Percentiles rank a stretch among this genome's conserved stretches.
phyloP scores from a whole-genome alignment of 108 stramenopile species.

The Pseudonitzschia pungens region DNA sequence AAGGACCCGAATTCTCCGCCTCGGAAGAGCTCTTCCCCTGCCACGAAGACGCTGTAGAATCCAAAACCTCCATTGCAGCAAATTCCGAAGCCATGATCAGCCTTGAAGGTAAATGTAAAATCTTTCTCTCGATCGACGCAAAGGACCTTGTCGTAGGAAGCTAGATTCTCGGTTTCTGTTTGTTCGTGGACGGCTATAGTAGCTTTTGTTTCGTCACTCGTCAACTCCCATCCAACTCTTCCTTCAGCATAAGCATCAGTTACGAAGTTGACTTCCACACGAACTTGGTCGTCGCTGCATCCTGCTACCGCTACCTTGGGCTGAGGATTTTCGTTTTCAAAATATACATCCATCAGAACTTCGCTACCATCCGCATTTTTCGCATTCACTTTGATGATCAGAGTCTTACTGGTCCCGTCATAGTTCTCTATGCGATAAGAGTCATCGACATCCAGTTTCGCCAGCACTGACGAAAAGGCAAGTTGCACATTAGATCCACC shows the following conservation, averaged over 20 bases:
- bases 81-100: not conserved
- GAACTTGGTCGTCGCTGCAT: not conserved
- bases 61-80: conserved; percentile 9
- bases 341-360: conserved; percentile 3
- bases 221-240: not conserved
- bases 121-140: not conserved
- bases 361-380: not conserved
- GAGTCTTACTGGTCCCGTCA: conserved; percentile 6
- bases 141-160: not conserved
- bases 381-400: not conserved
- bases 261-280: not conserved
- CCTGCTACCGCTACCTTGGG: not conserved
- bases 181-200: not conserved
- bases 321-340: not conserved
- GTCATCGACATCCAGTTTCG: conserved; percentile 37
- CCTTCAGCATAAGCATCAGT: not conserved
- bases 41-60: not conserved
- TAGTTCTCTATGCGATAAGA: conserved; percentile 26
- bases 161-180: not conserved
- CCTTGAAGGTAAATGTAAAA: conserved; percentile 5
- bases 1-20: conserved; percentile 2
- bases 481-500: not conserved
- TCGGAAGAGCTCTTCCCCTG: conserved; percentile 1
- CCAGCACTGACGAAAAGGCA: not conserved
- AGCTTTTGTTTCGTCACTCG: not conserved